Conservation (phyloP, 345 rosid species). For the Salix arbutifolia region DNA sequence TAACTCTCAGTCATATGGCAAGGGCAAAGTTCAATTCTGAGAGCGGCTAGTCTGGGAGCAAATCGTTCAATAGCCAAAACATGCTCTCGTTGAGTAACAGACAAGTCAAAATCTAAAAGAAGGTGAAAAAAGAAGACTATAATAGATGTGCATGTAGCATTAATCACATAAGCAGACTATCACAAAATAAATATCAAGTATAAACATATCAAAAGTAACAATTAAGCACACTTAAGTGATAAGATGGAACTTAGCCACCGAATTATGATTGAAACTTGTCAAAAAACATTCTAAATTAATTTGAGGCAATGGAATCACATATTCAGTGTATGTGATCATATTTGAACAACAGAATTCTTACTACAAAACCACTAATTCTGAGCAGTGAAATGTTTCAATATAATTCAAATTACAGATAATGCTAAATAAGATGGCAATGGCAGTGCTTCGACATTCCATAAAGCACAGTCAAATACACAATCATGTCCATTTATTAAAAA, state of each 20-base stretch:
- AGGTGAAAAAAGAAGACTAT: background rate
- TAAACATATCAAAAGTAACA: background rate
- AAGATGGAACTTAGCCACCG: background rate
- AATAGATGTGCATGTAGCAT: background rate
- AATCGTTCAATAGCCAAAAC: slow-evolving; percentile 26
- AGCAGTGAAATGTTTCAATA: no score
- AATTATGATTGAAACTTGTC: background rate
- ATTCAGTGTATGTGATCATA: background rate
- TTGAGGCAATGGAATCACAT: background rate
- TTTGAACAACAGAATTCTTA: background rate
- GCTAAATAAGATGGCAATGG: no score
- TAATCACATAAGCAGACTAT: background rate
- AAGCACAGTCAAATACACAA: no score
- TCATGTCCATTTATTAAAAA: no score
- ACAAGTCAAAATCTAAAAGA: slow-evolving; percentile 25
- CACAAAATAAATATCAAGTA: background rate
- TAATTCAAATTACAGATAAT: background rate
- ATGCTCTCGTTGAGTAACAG: slow-evolving; percentile 25
- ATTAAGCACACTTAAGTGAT: background rate
- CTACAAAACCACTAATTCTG: background rate
- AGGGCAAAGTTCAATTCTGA: slow-evolving; percentile 34
- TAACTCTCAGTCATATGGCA: slow-evolving; percentile 32
- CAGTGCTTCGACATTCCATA: no score
- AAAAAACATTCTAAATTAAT: background rate
- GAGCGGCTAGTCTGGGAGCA: slow-evolving; percentile 34